Evolutionary conservation across 2,329 filamentous ascomycete species (phyloP), one percentile per base, ranked within the genome.

Genomic region (Arthrobotrys musiformis): DNA sequence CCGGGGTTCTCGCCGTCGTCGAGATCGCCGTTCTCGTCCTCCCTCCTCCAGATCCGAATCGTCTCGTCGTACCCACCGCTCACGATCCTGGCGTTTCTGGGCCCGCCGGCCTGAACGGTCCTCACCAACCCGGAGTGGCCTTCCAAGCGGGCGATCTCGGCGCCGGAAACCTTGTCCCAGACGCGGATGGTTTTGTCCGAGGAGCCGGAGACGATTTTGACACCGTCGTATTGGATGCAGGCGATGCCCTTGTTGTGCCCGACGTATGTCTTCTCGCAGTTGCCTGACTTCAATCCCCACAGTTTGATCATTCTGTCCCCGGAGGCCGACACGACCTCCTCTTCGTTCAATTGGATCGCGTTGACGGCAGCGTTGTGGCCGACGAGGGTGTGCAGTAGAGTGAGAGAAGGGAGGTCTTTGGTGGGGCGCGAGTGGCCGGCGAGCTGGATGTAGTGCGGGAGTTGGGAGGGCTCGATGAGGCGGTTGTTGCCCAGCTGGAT

Each of bases 111-210:
- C 84, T 99, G 95, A 0, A 99, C 92, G 0, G 95, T 98, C 42
- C 95, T 90, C 24, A 99, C 95, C 17, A 99, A 88, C 79, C 92
- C 92, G 2, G 86, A 87, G 82, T 99, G 95, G 9, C 92, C 92
- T 61, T 90, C 88, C 7, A 99, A 86, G 81, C 92, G 94, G 15
- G 94, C 94, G 4, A 98, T 93, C 83, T 98, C 94, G 9, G 95
- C 90, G 2, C 92, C 92, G 0, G 93, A 93, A 52, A 89, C 88
- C 50, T 92, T 90, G 82, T 98, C 95, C 82, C 97, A 99, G 19
- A 99, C 95, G 80, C 95, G 93, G 33, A 99, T 93, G 44, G 95
- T 94, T 82, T 96, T 93, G 83, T 99, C 95, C 80, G 94, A 97
- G 83, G 94, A 97, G 1, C 95, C 95, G 81, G 93, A 97, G 62